Conservation (phyloP, 176 grass and related monocot genomes). For the Oryza nivara region DNA sequence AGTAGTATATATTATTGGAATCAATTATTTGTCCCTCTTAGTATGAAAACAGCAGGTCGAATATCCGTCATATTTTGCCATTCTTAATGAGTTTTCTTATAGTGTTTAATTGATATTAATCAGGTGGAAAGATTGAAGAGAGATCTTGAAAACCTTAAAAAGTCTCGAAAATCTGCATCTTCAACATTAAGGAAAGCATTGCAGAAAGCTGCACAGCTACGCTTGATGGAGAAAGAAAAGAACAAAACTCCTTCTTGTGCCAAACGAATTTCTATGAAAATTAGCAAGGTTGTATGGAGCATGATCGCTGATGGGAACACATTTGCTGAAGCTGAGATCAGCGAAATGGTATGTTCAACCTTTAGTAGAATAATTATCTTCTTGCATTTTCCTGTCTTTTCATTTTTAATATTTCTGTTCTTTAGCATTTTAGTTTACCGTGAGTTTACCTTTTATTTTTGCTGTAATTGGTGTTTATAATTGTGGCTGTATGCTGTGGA, state of each 20-base stretch:
- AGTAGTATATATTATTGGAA: slow-evolving; percentile 26
- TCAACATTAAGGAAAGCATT: slow-evolving; percentile 84
- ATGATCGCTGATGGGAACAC: slow-evolving; percentile 99
- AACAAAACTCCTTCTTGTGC: slow-evolving; percentile 97
- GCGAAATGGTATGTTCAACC: slow-evolving; percentile 68
- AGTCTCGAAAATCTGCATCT: slow-evolving; percentile 79
- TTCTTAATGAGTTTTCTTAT: background rate
- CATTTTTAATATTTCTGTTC: slow-evolving; percentile 1
- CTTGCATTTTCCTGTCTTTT: slow-evolving; percentile 25
- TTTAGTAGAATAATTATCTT: slow-evolving; percentile 39
- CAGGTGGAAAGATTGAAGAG: slow-evolving; percentile 82
- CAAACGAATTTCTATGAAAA: slow-evolving; percentile 96
- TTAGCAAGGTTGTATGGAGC: slow-evolving; percentile 96
- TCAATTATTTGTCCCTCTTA: slow-evolving; percentile 18
- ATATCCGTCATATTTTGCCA: background rate
- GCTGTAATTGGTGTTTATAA: slow-evolving; percentile 17
- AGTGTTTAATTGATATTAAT: slow-evolving; percentile 45
- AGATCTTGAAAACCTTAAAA: slow-evolving; percentile 68
- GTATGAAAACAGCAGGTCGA: background rate
- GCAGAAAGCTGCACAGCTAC: slow-evolving; percentile 87
- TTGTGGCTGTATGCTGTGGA: background rate
- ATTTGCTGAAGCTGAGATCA: slow-evolving; percentile 99
- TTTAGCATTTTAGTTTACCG: slow-evolving; percentile 20
- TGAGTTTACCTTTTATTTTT: slow-evolving; percentile 27
- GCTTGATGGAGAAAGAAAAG: slow-evolving; percentile 97